Conservation (phyloP, 2,329 filamentous ascomycete genomes). For the Talaromyces sp. region DNA sequence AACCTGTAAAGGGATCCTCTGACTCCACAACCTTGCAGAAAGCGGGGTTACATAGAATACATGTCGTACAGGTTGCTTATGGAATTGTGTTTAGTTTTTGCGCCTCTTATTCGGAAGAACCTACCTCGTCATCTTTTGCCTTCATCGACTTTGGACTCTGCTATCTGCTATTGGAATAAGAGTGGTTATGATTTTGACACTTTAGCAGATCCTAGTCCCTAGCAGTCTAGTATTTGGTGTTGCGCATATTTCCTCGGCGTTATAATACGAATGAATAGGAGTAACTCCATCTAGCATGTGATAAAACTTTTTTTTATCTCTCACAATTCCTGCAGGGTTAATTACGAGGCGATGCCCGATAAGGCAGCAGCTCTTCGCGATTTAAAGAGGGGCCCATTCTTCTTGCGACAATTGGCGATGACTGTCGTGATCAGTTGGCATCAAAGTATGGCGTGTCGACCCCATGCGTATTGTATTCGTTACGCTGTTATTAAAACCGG, state of each 20-base stretch:
- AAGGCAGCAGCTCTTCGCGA: neutral
- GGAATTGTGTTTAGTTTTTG: neutral
- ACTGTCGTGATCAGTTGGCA: neutral
- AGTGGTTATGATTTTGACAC: neutral
- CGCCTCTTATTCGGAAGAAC: neutral
- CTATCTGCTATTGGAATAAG: neutral
- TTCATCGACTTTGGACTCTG: neutral
- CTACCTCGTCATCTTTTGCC: neutral
- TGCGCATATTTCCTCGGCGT: neutral
- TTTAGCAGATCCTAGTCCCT: neutral
- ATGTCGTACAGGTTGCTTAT: neutral
- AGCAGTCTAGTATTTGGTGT: neutral
- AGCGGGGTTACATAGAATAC: neutral
- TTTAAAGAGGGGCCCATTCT: neutral
- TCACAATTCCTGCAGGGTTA: neutral
- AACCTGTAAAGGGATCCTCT: neutral
- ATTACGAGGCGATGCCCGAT: neutral
- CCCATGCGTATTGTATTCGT: neutral
- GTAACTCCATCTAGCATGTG: neutral
- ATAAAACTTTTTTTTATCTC: neutral
- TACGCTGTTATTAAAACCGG: neutral
- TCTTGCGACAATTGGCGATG: neutral
- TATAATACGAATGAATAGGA: neutral
- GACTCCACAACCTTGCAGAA: neutral
- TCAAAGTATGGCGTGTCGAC: neutral